Conservation (phyloP, 345 rosid species). For the Brassica nigra region DNA sequence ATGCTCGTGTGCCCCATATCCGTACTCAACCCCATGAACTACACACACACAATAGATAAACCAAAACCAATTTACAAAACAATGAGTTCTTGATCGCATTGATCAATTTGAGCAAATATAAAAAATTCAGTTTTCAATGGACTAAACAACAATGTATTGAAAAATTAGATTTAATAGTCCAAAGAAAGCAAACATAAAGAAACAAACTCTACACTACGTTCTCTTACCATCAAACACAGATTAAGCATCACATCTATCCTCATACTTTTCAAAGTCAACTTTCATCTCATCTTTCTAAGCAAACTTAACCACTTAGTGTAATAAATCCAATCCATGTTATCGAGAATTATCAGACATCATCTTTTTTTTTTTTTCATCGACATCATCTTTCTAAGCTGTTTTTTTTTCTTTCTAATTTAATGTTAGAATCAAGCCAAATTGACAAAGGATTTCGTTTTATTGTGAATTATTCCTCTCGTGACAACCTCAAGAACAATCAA, state of each 20-base stretch:
- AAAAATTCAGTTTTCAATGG: background rate
- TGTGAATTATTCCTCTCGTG: background rate
- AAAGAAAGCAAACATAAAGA: constrained; percentile 1
- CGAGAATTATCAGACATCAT: background rate
- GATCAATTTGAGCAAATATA: background rate
- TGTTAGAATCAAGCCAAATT: background rate
- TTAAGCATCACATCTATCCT: background rate
- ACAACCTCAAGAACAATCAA: constrained; percentile 9
- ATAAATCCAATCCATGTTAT: background rate
- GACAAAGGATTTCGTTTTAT: background rate
- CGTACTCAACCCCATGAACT: constrained; percentile 92
- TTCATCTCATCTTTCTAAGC: background rate
- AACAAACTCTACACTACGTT: background rate
- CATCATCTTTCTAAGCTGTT: background rate
- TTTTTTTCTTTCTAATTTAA: background rate
- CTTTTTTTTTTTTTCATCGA: too few species aligned
- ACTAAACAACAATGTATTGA: background rate
- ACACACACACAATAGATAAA: constrained; percentile 8
- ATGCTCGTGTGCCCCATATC: constrained; percentile 89
- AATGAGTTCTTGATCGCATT: background rate
- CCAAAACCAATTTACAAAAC: constrained; percentile 5
- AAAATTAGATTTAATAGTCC: background rate
- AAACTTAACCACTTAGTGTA: background rate
- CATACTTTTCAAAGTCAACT: background rate
- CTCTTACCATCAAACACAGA: background rate